phyloP scores from a whole-genome alignment of 495 filamentous ascomycete genomes.

The Ascobolus immersus region DNA sequence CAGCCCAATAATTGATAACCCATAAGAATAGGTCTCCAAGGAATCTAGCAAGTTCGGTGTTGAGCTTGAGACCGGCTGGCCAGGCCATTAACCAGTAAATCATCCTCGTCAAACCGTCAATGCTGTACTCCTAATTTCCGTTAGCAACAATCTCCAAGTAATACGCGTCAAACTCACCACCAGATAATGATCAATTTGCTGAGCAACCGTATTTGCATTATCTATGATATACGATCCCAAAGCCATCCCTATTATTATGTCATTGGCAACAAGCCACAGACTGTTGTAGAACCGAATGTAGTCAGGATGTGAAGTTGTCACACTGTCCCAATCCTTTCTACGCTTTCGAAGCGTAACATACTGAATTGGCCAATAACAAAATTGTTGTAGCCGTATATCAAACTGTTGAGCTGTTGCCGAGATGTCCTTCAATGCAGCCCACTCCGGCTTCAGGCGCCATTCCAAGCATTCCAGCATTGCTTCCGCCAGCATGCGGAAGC shows the following conservation, averaged over 20 bases:
- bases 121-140: slow-evolving; percentile 34
- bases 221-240: slow-evolving; percentile 92
- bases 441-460: slow-evolving; percentile 58
- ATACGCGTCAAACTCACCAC: slow-evolving; percentile 17
- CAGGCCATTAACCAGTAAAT: slow-evolving; percentile 91
- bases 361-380: slow-evolving; percentile 97
- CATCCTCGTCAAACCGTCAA: slow-evolving; percentile 66
- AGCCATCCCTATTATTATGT: slow-evolving; percentile 95
- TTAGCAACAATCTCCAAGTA: background rate
- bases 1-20: slow-evolving; percentile 93
- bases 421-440: slow-evolving; percentile 75
- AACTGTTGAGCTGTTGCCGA: slow-evolving; percentile 92
- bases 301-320: slow-evolving; percentile 84
- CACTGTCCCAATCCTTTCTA: slow-evolving; percentile 83
- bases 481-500: slow-evolving; percentile 63
- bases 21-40: slow-evolving; percentile 86
- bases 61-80: slow-evolving; percentile 95
- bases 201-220: slow-evolving; percentile 63
- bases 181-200: slow-evolving; percentile 53
- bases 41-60: slow-evolving; percentile 79
- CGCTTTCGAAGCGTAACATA: slow-evolving; percentile 71
- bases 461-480: slow-evolving; percentile 55
- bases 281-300: slow-evolving; percentile 99
- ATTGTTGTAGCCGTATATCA: slow-evolving; percentile 91
- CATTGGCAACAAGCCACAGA: slow-evolving; percentile 93